phyloP scores from a whole-genome alignment of 2,329 filamentous ascomycete species.

The Botrytis medusae region DNA sequence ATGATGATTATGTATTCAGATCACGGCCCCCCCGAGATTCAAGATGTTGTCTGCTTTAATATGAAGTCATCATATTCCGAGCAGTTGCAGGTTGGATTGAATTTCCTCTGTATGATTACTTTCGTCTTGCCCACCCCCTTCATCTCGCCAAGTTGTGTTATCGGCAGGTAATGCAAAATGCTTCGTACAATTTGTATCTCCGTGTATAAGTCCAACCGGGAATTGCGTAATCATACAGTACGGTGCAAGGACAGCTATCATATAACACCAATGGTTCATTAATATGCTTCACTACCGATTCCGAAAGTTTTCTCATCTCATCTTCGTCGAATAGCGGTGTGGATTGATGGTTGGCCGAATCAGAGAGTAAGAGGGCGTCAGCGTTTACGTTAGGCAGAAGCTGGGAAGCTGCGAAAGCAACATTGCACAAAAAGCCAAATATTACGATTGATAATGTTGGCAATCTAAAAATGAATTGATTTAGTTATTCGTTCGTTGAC shows the following conservation, averaged over 20 bases:
- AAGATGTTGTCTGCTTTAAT: background rate
- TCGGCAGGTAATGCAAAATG: background rate
- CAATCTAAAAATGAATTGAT: conserved; percentile 3
- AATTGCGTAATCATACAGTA: background rate
- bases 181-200: conserved; percentile 1
- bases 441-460: conserved; percentile 10
- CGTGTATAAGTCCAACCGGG: background rate
- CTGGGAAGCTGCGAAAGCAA: conserved; percentile 19
- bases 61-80: conserved; percentile 9
- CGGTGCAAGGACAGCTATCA: conserved; percentile 9
- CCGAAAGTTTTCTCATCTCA: conserved; percentile 6
- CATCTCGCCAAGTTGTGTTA: conserved; percentile 9
- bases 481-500: conserved; percentile 6
- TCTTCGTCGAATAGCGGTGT: conserved; percentile 21
- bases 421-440: conserved; percentile 17
- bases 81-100: background rate
- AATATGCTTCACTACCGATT: conserved; percentile 4
- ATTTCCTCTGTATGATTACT: background rate
- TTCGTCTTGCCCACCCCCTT: conserved; percentile 1
- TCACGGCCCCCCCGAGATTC: background rate
- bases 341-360: conserved; percentile 11
- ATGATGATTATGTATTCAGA: conserved; percentile 1
- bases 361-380: conserved; percentile 11
- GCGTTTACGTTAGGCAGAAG: conserved; percentile 20
- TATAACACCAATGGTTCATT: background rate